These are phyloP conservation scores for Fulvia fulva DNA, from an alignment of 2,329 filamentous ascomycete genomes.

Conservation along the genomic window DNA sequence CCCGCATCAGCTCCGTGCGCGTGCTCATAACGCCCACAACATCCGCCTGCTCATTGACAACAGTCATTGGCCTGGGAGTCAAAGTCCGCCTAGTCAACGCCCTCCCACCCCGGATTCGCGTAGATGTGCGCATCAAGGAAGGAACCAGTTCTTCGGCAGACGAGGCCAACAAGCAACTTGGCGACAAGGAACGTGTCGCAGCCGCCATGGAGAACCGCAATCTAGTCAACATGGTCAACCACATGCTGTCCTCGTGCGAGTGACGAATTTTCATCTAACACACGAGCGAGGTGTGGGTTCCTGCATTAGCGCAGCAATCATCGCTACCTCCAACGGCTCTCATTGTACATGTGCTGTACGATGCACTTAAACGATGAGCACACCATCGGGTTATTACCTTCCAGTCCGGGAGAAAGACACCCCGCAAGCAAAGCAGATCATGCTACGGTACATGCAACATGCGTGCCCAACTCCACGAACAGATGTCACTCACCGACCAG, in stretches of 20 bases:
- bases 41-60: constrained; percentile 93
- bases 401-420: not conserved
- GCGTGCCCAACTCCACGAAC: not conserved
- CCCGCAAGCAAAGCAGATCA: not conserved
- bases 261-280: constrained; percentile 14
- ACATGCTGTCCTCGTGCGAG: constrained; percentile 65
- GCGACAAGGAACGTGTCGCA: constrained; percentile 93
- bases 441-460: not conserved
- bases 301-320: constrained; percentile 16
- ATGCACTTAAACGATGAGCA: not conserved
- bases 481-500: not conserved
- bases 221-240: constrained; percentile 79
- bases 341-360: not conserved
- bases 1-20: constrained; percentile 67
- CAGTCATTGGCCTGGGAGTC: constrained; percentile 90
- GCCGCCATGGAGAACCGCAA: constrained; percentile 93
- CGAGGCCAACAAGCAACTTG: constrained; percentile 93
- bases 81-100: constrained; percentile 87
- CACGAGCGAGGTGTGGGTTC: not conserved
- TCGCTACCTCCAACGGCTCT: not conserved
- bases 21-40: constrained; percentile 95
- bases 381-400: not conserved
- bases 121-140: constrained; percentile 92
- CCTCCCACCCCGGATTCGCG: constrained; percentile 82
- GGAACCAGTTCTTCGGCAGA: constrained; percentile 93